Conservation (phyloP, 2,329 filamentous ascomycete species). For the Clonostachys rosea region DNA sequence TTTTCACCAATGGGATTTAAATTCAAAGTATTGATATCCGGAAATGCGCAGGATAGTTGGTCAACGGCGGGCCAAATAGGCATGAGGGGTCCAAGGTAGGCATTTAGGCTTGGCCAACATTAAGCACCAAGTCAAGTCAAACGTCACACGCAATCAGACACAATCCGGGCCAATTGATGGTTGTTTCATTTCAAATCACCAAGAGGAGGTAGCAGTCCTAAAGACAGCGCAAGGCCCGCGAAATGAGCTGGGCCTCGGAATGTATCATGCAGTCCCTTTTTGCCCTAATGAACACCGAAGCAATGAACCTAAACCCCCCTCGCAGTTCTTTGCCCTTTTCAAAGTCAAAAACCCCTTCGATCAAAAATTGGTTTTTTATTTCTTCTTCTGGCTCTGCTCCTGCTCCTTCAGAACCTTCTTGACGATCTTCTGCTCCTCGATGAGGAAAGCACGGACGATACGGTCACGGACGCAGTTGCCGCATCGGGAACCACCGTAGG, state of each 20-base stretch:
- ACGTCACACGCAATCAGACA: background rate
- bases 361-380: conserved; percentile 42
- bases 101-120: too few relatives aligned
- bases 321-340: conserved; percentile 1
- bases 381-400: conserved; percentile 67
- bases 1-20: too few relatives aligned
- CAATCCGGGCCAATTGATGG: conserved; percentile 25
- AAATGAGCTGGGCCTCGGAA: conserved; percentile 2
- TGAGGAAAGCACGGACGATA: conserved; percentile 96
- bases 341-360: conserved; percentile 1
- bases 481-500: conserved; percentile 98
- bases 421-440: conserved; percentile 99
- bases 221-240: conserved; percentile 34
- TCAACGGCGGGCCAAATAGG: too few relatives aligned
- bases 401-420: conserved; percentile 99
- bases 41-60: too few relatives aligned
- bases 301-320: conserved; percentile 33
- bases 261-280: conserved; percentile 44
- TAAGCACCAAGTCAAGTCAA: too few relatives aligned
- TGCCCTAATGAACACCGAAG: conserved; percentile 48
- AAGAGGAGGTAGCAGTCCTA: conserved; percentile 34
- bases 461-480: conserved; percentile 98
- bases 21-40: too few relatives aligned
- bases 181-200: conserved; percentile 40
- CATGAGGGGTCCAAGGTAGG: too few relatives aligned